Percentiles rank a stretch among this genome's conserved stretches.
phyloP scores from a whole-genome alignment of 805 yeast species.

The Helenozyma rhizophorensis region DNA sequence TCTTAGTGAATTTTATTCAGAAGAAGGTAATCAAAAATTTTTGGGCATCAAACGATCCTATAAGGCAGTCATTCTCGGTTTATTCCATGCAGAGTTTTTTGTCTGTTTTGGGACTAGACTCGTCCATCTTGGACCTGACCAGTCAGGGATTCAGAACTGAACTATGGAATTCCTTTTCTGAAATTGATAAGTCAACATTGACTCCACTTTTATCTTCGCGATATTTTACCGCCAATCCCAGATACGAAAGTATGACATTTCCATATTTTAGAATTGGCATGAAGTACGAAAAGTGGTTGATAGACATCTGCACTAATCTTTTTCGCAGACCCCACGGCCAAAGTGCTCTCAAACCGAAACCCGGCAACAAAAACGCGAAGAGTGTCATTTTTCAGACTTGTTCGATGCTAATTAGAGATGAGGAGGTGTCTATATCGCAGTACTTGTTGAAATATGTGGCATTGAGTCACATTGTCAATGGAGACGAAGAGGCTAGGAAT shows the following conservation, averaged over 20 bases:
- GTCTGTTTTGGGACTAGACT: conserved; percentile 51
- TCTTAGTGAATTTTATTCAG: conserved; percentile 62
- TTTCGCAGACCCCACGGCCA: conserved; percentile 38
- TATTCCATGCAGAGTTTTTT: conserved; percentile 85
- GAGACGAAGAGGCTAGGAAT: conserved; percentile 32
- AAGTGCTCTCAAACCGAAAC: conserved; percentile 7
- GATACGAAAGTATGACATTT: conserved; percentile 45
- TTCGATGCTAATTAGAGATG: conserved; percentile 60
- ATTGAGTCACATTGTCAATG: conserved; percentile 55
- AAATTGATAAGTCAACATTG: conserved; percentile 65
- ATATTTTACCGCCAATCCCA: conserved; percentile 57
- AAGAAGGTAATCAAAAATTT: conserved; percentile 74
- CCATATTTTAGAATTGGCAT: conserved; percentile 61
- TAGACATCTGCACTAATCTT: conserved; percentile 62
- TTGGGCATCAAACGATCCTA: conserved; percentile 87
- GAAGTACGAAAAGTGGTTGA: conserved; percentile 69
- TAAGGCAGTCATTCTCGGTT: conserved; percentile 76
- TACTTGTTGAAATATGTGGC: conserved; percentile 76
- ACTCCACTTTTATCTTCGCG: conserved; percentile 72
- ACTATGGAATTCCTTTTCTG: conserved; percentile 62
- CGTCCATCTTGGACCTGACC: conserved; percentile 15
- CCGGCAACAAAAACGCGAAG: conserved; percentile 13
- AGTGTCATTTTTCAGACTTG: conserved; percentile 54
- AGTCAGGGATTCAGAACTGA: conserved; percentile 16
- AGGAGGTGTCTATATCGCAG: conserved; percentile 64